Evolutionary conservation across 371 early-diverging fungal species (phyloP).

Genomic region (Sporodiniella umbellata): DNA sequence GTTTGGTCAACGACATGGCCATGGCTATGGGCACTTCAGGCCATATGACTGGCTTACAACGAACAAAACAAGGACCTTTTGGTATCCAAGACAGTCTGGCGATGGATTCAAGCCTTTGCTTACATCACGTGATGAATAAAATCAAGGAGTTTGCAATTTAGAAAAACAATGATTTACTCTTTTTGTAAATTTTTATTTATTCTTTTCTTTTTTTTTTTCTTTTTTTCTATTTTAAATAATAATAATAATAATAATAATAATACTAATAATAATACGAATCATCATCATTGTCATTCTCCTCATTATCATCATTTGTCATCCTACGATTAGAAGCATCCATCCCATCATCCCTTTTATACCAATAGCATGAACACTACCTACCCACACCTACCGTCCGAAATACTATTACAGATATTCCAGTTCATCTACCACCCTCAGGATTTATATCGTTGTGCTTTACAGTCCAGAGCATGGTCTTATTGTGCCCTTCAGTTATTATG

Average conservation of each 20-base stretch:
- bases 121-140: neutral
- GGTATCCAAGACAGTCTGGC: constrained; percentile 12
- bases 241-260: no score
- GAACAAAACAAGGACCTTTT: constrained; percentile 40
- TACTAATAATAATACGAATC: no score
- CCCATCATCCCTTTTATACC: no score
- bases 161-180: no score
- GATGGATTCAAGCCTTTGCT: constrained; percentile 2
- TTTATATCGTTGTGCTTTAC: constrained; percentile 36
- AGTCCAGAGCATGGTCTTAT: constrained; percentile 47
- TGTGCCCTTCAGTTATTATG: constrained; percentile 48
- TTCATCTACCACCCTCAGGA: constrained; percentile 32
- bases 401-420: constrained; percentile 47
- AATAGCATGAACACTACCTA: constrained; percentile 2
- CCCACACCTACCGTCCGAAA: constrained; percentile 34
- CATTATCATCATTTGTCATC: no score
- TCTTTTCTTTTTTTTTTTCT: constrained; percentile 8
- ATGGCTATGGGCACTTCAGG: constrained; percentile 32
- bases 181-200: neutral
- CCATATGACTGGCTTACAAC: constrained; percentile 42
- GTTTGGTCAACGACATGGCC: constrained; percentile 45
- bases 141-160: neutral
- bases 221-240: no score
- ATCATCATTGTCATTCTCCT: no score
- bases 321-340: no score